Evolutionary conservation across 495 filamentous ascomycete genomes (phyloP), one percentile per base, ranked within the genome.

Genomic region (Barbatosphaeria neglecta): DNA sequence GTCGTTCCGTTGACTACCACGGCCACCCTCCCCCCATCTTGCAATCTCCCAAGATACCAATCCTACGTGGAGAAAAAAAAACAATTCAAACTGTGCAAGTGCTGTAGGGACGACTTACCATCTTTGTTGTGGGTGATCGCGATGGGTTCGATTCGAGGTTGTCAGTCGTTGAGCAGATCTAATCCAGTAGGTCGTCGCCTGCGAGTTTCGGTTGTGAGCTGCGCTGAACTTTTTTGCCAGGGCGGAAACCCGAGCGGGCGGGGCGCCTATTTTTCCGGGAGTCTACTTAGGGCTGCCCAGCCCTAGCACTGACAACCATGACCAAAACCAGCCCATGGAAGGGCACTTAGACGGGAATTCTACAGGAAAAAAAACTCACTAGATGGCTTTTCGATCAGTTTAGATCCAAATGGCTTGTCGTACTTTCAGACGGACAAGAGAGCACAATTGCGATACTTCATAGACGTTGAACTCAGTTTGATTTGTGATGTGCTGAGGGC

Each of bases 91-190:
- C 22, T 0, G 7, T 41, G 19, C 39, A 9, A 27, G n/a, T 37
- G 18, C 18, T 40, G 49, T 16, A 45, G 39, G 45, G 52, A 25
- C 22, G 28, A 63, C 62, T 60, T 50, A 65, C 62, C 62, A 65
- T 65, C 61, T 65, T 65, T 56, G 46, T 59, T 62, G 50, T 42
- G 56, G 59, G 58, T 55, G 55, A 55, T 50, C 47, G 53, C 52
- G 51, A 49, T 54, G 55, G 50, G 53, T 57, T 63, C 60, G 62
- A 63, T 53, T 53, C 50, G 59, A 46, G 41, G 49, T 59, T 61
- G 46, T 41, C 20, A n/a, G n/a, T n/a, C n/a, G n/a, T n/a, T n/a
- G n/a, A n/a, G n/a, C n/a, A n/a, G n/a, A n/a, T n/a, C n/a, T n/a
- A n/a, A n/a, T n/a, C n/a, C n/a, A n/a, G n/a, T n/a, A n/a, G n/a